Conservation (phyloP, 345 rosid genomes). For the Angophora floribunda region DNA sequence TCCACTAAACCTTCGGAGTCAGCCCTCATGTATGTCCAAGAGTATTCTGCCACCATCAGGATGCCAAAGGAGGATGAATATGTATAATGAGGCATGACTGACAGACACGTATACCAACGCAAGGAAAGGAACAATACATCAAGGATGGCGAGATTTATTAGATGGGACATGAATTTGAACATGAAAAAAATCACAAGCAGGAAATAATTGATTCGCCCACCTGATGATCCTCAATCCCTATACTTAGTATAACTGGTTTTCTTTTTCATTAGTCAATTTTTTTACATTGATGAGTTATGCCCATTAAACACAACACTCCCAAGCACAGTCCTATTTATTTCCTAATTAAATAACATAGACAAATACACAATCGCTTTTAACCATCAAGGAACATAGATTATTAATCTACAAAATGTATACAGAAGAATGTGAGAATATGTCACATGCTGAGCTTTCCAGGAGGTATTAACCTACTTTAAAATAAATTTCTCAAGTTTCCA, state of each 20-base stretch:
- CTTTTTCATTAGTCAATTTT: background rate
- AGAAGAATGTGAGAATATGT: background rate
- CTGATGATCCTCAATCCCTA: background rate
- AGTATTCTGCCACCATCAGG: conserved; percentile 44
- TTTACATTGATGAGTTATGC: background rate
- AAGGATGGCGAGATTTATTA: background rate
- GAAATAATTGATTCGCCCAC: background rate
- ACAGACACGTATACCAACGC: background rate
- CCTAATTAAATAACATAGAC: background rate
- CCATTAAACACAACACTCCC: background rate
- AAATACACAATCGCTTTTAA: background rate
- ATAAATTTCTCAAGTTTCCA: background rate
- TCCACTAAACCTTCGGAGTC: conserved; percentile 78
- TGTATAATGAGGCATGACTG: background rate
- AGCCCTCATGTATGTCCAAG: conserved; percentile 88
- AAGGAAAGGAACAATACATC: background rate
- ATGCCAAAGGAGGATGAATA: background rate
- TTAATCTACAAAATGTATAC: background rate
- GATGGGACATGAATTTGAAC: background rate
- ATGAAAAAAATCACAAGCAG: background rate
- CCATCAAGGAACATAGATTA: background rate
- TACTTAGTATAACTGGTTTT: background rate
- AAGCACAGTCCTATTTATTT: background rate
- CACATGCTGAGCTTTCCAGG: background rate
- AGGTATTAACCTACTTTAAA: background rate